Evolutionary conservation across 345 rosid genomes (phyloP).

Genomic region (Firmiana major): DNA sequence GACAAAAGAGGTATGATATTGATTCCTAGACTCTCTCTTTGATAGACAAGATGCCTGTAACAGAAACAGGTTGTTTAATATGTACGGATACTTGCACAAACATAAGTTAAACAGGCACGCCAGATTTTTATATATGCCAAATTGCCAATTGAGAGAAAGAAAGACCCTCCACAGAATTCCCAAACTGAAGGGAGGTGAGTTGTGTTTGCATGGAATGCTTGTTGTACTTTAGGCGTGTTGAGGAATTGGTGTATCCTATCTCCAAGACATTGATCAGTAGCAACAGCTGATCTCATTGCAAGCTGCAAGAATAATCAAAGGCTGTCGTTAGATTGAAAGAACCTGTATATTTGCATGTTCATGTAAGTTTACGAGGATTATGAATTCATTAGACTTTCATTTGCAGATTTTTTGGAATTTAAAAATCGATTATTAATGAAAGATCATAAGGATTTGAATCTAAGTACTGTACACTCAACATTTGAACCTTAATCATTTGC

Average conservation of each 20-base stretch:
- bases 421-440: too few species aligned
- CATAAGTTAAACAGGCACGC: background rate
- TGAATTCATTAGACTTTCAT: too few species aligned
- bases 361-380: too few species aligned
- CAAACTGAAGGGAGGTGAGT: background rate
- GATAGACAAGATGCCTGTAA: background rate
- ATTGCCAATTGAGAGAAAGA: too few species aligned
- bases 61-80: background rate
- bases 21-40: background rate
- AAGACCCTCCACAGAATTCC: conserved; percentile 2
- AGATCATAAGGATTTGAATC: too few species aligned
- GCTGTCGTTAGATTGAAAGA: background rate
- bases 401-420: too few species aligned
- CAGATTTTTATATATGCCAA: too few species aligned
- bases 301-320: background rate
- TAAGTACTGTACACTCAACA: too few species aligned
- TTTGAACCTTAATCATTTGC: too few species aligned
- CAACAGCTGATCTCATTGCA: background rate
- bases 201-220: conserved; percentile 1
- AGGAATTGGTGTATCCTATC: background rate
- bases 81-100: background rate
- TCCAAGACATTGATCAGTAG: conserved; percentile 4
- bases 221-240: background rate
- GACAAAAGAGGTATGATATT: conserved; percentile 3
- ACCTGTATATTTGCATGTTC: background rate